Evolutionary conservation across 2,329 filamentous ascomycete genomes (phyloP), one percentile per base, ranked within the genome.

Genomic region (Coniochaeta hoffmannii): DNA sequence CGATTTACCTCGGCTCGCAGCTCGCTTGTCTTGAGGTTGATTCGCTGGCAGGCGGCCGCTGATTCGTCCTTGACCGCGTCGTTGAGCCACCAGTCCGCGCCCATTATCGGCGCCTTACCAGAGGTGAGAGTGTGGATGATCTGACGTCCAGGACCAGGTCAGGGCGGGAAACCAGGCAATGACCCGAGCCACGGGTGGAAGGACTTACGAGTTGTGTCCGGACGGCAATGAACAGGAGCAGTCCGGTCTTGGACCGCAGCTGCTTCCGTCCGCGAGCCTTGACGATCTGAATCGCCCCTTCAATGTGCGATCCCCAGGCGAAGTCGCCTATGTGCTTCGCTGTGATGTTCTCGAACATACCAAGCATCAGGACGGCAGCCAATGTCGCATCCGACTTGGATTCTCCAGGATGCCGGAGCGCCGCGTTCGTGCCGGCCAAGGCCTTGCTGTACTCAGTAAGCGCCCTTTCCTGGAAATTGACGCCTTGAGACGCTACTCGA

Each of bases 221-320:
- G 15, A 86, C 82, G 8, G 79, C 78, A 51, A 81, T 73, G 63
- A 86, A 86, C 14, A 86, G 72, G 55, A 76, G 72, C 31, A 79
- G 65, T 0, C 82, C 83, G 2, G 73, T 69, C 64, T 76, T 77
- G 14, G 79, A 82, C 41, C 71, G 70, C 10, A 83, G 64, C 61
- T 83, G 80, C 59, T 78, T 76, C 61, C 74, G 77, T 4, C 82
- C 81, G 49, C 83, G 76, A 10, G 77, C 74, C 64, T 79, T 81
- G 54, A 83, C 79, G 1, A 86, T 70, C 60, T 82, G 78, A 31
- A 85, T 77, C n/a, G 83, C 83, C 3, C 82, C 83, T 57, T 85
- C 79, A n/a, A 81, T 77, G 61, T 86, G 83, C 10, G 81, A 82
- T 4, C 80, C 81, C 83, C 83, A 86, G 1, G 81, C 80, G 55